Base-by-base conservation (phyloP, 495 filamentous ascomycete genomes). In the Friedmanniomyces simplex region DNA sequence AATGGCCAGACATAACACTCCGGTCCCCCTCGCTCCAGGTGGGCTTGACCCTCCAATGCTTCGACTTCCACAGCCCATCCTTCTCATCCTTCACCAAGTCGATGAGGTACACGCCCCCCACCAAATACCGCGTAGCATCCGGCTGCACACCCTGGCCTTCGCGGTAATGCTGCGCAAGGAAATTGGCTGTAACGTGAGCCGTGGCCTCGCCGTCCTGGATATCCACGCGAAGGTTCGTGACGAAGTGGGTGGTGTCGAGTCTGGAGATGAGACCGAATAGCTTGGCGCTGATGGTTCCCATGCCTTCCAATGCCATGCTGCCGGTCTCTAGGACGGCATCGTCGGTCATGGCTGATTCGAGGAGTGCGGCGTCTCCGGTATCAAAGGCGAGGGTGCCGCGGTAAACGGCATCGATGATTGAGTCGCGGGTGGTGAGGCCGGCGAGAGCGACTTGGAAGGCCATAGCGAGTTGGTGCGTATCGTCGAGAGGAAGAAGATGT, bases 61-160 rank as follows among this genome's bases (percentile, higher is more conserved):
- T 60, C 32, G 63, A 56, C 63, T 60, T 66, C 63, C 63, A 66
- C 57, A 63, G 34, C n/a, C 57, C 60, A 34, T 63, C 63, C 36
- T 12, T 10, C 13, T 45, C 50, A 50, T 65, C 63, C 57, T 55
- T 63, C 10, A 63, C 43, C 39, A 66, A 26, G 36, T 60, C 60
- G 25, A 63, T 37, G 54, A 24, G 51, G 37, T 63, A 63, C 54
- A 57, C 52, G 20, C 39, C 39, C 42, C 51, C 51, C 39, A 50
- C 49, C 39, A 58, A 50, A 30, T 55, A 63, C 32, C 39, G 30
- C 51, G 34, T 56, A 21, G 54, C 57, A 52, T 57, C 60, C 45
- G 60, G 60, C 39, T 54, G 47, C 45, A 46, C 42, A 26, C 59
- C 63, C 37, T 57, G 50, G 7, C 60, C 63, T 22, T 50, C 46